Percentiles rank a stretch among this genome's conserved stretches.
Conservation (phyloP, 73 alveolate species). For the Symbiodinium pilosum region DNA sequence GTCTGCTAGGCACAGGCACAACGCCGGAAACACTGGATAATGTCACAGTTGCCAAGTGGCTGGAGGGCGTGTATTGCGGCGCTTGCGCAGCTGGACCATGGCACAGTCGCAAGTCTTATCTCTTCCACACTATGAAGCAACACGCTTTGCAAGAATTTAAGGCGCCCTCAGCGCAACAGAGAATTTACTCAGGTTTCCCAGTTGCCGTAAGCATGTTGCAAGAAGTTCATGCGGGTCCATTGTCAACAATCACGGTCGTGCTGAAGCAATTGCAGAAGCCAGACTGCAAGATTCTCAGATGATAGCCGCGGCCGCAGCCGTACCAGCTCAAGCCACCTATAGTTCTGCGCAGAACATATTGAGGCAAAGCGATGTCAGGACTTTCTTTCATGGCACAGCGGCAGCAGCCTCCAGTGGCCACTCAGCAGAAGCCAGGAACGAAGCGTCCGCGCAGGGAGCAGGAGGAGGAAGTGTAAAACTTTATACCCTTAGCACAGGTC, state of each 20-base stretch:
- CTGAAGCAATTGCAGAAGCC: constrained; percentile 17
- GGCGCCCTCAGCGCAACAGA: not conserved
- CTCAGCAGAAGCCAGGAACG: not conserved
- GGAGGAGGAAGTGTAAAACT: no score
- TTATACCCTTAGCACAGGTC: no score
- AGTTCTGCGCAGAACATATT: no score
- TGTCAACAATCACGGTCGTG: constrained; percentile 10
- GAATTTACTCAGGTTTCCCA: not conserved
- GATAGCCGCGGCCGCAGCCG: not conserved
- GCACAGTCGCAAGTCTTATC: not conserved
- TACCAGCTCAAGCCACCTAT: no score
- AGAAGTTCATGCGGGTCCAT: not conserved
- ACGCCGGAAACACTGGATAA: no score
- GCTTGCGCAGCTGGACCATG: constrained; percentile 44
- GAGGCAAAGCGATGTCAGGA: constrained; percentile 17
- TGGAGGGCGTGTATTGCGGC: constrained; percentile 28
- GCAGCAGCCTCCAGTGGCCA: not conserved
- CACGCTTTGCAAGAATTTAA: not conserved
- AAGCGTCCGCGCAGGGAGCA: constrained; percentile 37
- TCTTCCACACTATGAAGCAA: not conserved
- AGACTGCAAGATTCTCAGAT: not conserved
- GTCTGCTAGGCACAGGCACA: no score
- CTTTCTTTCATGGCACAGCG: constrained; percentile 23
- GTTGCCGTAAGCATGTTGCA: constrained; percentile 21
- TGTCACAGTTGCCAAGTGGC: constrained; percentile 7